Base-by-base conservation (phyloP, 73 alveolate species). In the Tetrahymena borealis region DNA sequence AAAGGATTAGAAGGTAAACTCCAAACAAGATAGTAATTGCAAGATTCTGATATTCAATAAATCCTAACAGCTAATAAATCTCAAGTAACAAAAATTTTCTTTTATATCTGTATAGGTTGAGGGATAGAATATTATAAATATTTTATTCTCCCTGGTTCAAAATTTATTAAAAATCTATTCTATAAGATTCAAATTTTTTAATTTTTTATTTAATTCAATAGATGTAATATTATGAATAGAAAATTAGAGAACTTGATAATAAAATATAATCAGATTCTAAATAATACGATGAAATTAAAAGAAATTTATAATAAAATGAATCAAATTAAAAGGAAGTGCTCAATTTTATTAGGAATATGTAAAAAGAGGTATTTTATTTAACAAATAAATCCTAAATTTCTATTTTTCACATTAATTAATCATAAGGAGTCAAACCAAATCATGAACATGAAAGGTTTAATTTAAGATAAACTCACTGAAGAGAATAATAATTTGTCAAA, bases 391-490 rank as follows among this genome's bases (percentile, higher is more conserved):
- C 10, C n/a, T 1, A 42, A 20, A 3, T 24, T 60, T 60, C n/a
- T 18, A 15, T 60, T 12, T 20, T 60, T 3, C 28, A 6, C 3
- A 15, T 15, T 35, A 1, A 20, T 24, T 60, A 60, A 60, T n/a
- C n/a, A 91, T 91, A 91, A 92, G 60, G 95, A 92, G 36, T 78
- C 92, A 15, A 92, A 78, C 38, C 85, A 78, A 41, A 42, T 78
- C 0, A 32, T 92, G 43, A 78, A 92, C 37, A 78, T 92, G 95
- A 37, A 91, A 92, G 95, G 95, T 36, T 78, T 92, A 85, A 39
- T 92, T n/a, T 32, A 92, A 79, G 95, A 92, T 11, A 92, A 78
- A 28, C 33, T 92, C 77, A 92, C 95, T 0, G 95, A 92, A 78
- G 95, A 92, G 20, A 78, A 42, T 38, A 78, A 42, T n/a, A 79